These are phyloP conservation scores for Nectriaceae sp. DNA, from an alignment of 2,329 filamentous ascomycete genomes.

Conservation along the genomic window DNA sequence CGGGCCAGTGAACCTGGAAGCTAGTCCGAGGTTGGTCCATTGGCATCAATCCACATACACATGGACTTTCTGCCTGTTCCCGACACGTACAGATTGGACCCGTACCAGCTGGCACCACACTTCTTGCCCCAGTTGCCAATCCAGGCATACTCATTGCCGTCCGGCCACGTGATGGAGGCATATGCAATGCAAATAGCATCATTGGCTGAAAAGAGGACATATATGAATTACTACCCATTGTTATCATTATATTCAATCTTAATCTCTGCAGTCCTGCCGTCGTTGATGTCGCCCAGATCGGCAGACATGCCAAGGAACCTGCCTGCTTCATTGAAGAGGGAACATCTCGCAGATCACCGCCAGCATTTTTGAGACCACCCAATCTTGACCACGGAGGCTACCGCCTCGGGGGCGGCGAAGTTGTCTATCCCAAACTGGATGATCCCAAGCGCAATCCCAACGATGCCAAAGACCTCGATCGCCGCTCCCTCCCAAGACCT, in stretches of 20 bases:
- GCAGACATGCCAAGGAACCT: conserved; percentile 6
- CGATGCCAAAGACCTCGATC: conserved; percentile 7
- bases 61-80: conserved; percentile 5
- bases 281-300: neutral
- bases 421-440: conserved; percentile 10
- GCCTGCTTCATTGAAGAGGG: conserved; percentile 11
- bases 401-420: conserved; percentile 2
- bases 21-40: conserved; percentile 25
- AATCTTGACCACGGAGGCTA: conserved; percentile 1
- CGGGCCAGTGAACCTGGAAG: conserved; percentile 34
- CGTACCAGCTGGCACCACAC: conserved; percentile 14
- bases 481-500: no score
- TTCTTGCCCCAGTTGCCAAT: conserved; percentile 10
- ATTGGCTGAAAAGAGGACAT: conserved; percentile 10
- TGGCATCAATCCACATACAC: conserved; percentile 16
- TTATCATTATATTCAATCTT: conserved; percentile 1
- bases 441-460: conserved; percentile 7
- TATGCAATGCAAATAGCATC: conserved; percentile 19
- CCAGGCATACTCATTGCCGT: conserved; percentile 15
- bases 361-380: conserved; percentile 4
- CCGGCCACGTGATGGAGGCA: conserved; percentile 12
- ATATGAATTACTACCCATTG: conserved; percentile 4
- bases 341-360: conserved; percentile 9
- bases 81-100: conserved; percentile 7
- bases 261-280: neutral